A percentile compares a stretch with the other conserved stretches of the same genome.
Evolutionary conservation across 2,329 filamentous ascomycete species (phyloP).

Genomic region (Cercospora beticola): DNA sequence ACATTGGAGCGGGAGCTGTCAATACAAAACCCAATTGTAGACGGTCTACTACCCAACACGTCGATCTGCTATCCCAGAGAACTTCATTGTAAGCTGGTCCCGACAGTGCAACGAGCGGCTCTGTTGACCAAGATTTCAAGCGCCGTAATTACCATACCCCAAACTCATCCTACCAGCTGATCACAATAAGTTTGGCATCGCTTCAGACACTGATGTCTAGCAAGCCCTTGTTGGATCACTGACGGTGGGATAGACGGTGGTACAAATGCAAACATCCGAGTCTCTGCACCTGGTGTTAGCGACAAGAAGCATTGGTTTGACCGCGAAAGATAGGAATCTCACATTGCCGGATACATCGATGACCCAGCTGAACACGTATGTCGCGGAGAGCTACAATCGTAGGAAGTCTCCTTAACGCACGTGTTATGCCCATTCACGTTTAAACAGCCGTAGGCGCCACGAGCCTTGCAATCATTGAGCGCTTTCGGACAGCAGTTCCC

Average conservation of each 20-base stretch:
- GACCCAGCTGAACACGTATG: neutral
- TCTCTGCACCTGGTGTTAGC: neutral
- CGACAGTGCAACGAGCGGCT: no score
- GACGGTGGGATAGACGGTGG: neutral
- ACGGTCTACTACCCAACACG: no score
- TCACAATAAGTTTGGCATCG: no score
- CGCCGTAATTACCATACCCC: no score
- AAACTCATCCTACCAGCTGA: no score
- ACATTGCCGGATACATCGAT: neutral
- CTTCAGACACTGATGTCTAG: neutral
- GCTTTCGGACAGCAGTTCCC: neutral
- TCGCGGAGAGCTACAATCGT: neutral
- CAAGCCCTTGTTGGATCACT: neutral
- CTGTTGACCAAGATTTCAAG: no score
- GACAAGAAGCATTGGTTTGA: neutral
- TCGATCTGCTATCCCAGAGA: no score
- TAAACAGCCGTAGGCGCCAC: neutral
- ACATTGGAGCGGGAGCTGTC: no score
- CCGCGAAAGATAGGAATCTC: neutral
- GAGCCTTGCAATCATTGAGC: neutral
- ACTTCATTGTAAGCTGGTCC: no score
- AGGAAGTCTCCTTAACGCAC: neutral
- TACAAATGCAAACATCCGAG: neutral
- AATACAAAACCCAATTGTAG: no score
- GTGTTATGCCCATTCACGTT: neutral